Percentiles rank a stretch among this genome's conserved stretches.
phyloP scores from a whole-genome alignment of 495 filamentous ascomycete species.

The Aspergillus campestris region DNA sequence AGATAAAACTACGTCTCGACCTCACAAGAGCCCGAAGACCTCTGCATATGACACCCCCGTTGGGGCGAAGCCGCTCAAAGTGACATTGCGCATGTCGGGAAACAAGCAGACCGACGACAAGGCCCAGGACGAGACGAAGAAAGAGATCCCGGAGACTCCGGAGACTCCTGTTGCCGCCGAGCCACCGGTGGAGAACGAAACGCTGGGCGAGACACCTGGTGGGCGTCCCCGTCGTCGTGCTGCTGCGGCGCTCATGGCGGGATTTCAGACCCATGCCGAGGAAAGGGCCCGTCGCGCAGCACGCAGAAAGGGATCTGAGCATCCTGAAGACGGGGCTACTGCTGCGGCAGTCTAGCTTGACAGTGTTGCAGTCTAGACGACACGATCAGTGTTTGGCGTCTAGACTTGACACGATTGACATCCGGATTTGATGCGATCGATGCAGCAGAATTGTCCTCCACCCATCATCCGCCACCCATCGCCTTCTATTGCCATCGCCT shows the following conservation, averaged over 20 bases:
- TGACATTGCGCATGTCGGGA: not conserved
- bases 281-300: conserved; percentile 13
- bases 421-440: too few relatives aligned
- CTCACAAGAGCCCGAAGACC: conserved; percentile 4
- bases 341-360: not conserved
- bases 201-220: conserved; percentile 4
- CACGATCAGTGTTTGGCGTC: too few relatives aligned
- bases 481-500: too few relatives aligned
- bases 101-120: not conserved
- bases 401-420: too few relatives aligned
- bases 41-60: not conserved
- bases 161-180: not conserved
- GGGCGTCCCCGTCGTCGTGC: conserved; percentile 17
- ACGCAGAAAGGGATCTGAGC: conserved; percentile 4
- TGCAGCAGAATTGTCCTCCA: too few relatives aligned
- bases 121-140: too few relatives aligned
- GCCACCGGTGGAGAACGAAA: not conserved
- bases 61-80: too few relatives aligned
- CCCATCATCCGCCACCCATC: too few relatives aligned
- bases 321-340: not conserved
- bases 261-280: conserved; percentile 13
- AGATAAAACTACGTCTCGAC: not conserved
- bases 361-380: too few relatives aligned
- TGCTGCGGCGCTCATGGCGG: conserved; percentile 12
- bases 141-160: not conserved